Evolutionary conservation across 2,329 filamentous ascomycete species (phyloP).

Genomic region (Sphaceloma murrayae): DNA sequence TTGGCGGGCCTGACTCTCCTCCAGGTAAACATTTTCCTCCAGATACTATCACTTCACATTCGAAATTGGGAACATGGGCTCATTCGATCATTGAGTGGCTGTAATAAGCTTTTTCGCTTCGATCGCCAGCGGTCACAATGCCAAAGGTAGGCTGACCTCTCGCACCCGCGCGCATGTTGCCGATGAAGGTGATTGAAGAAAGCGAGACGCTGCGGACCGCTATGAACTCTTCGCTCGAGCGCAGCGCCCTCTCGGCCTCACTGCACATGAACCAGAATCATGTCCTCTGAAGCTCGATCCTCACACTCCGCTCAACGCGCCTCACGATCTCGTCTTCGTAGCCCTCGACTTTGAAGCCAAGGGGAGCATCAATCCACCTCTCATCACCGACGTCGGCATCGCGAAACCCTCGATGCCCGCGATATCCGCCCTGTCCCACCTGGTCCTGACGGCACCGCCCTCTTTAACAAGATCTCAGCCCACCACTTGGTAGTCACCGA

Average conservation of each 20-base stretch:
- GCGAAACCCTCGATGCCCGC: conserved; percentile 57
- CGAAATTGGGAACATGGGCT: too few relatives aligned
- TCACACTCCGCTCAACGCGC: neutral
- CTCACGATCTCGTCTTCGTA: conserved; percentile 22
- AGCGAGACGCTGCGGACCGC: neutral
- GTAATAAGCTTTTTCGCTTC: too few relatives aligned
- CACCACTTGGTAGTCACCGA: conserved; percentile 19
- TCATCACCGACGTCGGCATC: conserved; percentile 26
- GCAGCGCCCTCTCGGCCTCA: neutral
- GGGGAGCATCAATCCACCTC: conserved; percentile 17
- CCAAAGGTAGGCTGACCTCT: neutral
- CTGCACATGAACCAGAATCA: neutral
- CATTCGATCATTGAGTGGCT: too few relatives aligned
- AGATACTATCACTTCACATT: too few relatives aligned
- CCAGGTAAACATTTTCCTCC: too few relatives aligned
- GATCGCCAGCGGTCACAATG: neutral
- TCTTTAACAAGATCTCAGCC: conserved; percentile 42
- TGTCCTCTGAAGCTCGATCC: neutral
- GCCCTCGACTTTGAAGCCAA: conserved; percentile 26
- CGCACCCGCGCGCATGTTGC: too few relatives aligned
- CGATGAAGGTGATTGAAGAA: neutral
- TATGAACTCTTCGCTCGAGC: neutral
- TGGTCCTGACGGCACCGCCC: conserved; percentile 49
- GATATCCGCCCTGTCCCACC: conserved; percentile 48
- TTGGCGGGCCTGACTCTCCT: too few relatives aligned